phyloP scores from a whole-genome alignment of 148 eudicot genomes.

The Pouteria glomerata region DNA sequence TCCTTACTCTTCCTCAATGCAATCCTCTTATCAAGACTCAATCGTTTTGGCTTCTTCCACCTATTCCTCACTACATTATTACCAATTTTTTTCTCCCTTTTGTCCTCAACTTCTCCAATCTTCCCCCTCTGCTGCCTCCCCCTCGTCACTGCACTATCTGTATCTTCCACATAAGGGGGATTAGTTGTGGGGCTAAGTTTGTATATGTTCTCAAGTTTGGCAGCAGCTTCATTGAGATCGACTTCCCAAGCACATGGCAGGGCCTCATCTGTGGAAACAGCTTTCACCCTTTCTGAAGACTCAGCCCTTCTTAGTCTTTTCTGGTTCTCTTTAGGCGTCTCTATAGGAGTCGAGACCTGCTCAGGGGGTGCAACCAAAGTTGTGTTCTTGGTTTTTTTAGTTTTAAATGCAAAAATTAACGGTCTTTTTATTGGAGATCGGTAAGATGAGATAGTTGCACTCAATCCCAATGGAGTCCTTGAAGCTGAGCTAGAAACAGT shows the following conservation, averaged over 20 bases:
- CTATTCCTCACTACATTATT: constrained; percentile 51
- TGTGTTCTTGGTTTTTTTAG: constrained; percentile 40
- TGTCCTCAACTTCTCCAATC: constrained; percentile 28
- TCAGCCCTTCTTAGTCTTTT: constrained; percentile 49
- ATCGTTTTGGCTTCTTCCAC: constrained; percentile 39
- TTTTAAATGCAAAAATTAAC: constrained; percentile 53
- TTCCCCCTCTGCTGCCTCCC: constrained; percentile 37
- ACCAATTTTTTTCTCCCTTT: constrained; percentile 17
- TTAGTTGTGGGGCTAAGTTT: constrained; percentile 53
- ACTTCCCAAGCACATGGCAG: constrained; percentile 41
- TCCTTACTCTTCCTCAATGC: constrained; percentile 59
- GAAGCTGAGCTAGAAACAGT: constrained; percentile 86
- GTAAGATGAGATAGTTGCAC: constrained; percentile 33
- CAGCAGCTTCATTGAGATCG: constrained; percentile 86
- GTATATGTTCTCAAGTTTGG: constrained; percentile 71
- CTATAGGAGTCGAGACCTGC: constrained; percentile 37
- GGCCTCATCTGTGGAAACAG: constrained; percentile 42
- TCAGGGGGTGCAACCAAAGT: constrained; percentile 51
- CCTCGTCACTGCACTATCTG: constrained; percentile 27
- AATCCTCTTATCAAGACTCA: constrained; percentile 74
- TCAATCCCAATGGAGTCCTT: constrained; percentile 59
- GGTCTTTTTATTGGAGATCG: constrained; percentile 39
- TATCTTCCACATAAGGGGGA: constrained; percentile 25
- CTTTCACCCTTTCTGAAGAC: constrained; percentile 42
- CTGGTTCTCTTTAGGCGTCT: constrained; percentile 43